Conservation (phyloP, 2,329 filamentous ascomycete genomes). For the Fonsecaea pugnacius region DNA sequence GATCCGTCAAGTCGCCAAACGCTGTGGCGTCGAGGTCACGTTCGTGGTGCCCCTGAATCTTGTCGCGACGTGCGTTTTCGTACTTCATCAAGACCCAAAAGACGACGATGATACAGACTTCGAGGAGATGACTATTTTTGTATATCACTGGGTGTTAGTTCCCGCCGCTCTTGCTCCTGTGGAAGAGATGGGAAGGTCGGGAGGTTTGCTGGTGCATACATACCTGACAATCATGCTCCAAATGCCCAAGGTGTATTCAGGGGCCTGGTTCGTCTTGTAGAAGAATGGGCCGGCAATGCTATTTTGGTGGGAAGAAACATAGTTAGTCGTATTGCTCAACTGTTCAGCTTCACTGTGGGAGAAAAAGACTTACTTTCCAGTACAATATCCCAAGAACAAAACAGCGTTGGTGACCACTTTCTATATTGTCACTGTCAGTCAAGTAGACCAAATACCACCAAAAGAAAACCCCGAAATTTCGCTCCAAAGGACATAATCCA, state of each 20-base stretch:
- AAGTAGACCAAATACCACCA: neutral
- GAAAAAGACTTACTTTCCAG: slow-evolving; percentile 52
- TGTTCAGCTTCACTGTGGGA: neutral
- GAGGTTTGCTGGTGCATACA: neutral
- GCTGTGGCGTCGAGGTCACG: slow-evolving; percentile 50
- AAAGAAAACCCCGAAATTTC: neutral
- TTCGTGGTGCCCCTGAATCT: slow-evolving; percentile 49
- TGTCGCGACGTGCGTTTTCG: slow-evolving; percentile 58
- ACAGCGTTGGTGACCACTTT: slow-evolving; percentile 66
- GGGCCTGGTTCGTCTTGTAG: slow-evolving; percentile 60
- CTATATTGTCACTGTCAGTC: neutral
- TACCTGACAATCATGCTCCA: slow-evolving; percentile 61
- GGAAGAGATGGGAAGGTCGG: neutral
- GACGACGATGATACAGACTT: slow-evolving; percentile 52
- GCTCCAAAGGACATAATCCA: neutral
- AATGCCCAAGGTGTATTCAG: slow-evolving; percentile 57
- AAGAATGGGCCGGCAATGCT: slow-evolving; percentile 65
- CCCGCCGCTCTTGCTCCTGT: neutral
- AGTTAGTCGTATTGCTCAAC: neutral
- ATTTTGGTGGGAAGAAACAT: too few relatives aligned
- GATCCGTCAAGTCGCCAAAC: slow-evolving; percentile 60
- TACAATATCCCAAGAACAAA: slow-evolving; percentile 64
- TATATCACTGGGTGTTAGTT: neutral
- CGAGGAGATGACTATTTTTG: slow-evolving; percentile 50
- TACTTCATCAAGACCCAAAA: slow-evolving; percentile 55